phyloP scores from a whole-genome alignment of 257 asterid genomes.

The Solanum chiquidenum region DNA sequence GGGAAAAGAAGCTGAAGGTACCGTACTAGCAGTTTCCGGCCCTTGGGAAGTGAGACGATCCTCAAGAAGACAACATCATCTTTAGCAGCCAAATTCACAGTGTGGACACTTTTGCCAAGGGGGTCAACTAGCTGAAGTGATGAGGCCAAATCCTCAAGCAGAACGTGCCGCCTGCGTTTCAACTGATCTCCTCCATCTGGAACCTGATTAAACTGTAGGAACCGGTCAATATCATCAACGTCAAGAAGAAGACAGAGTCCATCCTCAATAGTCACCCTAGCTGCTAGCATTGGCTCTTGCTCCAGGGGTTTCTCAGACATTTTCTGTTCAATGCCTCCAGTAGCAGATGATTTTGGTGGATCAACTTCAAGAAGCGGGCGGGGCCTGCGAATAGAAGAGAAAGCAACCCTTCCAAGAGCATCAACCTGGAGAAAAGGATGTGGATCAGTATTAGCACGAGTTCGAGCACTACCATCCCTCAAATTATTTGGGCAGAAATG shows the following conservation, averaged over 20 bases:
- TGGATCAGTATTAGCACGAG: slow-evolving; percentile 64
- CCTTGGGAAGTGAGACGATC: slow-evolving; percentile 61
- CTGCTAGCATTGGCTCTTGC: slow-evolving; percentile 97
- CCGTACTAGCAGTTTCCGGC: slow-evolving; percentile 45
- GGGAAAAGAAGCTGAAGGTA: slow-evolving; percentile 49
- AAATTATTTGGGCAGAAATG: slow-evolving; percentile 75
- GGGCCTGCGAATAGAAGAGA: slow-evolving; percentile 91
- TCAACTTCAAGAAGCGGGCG: slow-evolving; percentile 93
- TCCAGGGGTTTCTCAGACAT: slow-evolving; percentile 73
- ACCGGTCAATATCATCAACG: slow-evolving; percentile 86
- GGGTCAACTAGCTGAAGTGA: slow-evolving; percentile 78
- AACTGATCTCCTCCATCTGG: slow-evolving; percentile 58
- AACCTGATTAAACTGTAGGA: slow-evolving; percentile 55
- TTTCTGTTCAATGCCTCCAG: slow-evolving; percentile 37
- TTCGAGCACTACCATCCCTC: slow-evolving; percentile 48
- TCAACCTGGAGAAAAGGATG: slow-evolving; percentile 90
- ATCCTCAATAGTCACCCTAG: slow-evolving; percentile 86
- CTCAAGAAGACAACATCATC: slow-evolving; percentile 58
- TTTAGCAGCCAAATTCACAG: slow-evolving; percentile 35
- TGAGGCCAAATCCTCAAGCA: slow-evolving; percentile 62
- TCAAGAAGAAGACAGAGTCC: slow-evolving; percentile 78
- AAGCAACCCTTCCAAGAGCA: slow-evolving; percentile 86
- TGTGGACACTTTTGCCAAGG: slow-evolving; percentile 36
- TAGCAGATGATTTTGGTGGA: slow-evolving; percentile 40
- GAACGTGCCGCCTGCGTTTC: slow-evolving; percentile 49